phyloP scores from a whole-genome alignment of 345 rosid genomes.

The Viola odorata region DNA sequence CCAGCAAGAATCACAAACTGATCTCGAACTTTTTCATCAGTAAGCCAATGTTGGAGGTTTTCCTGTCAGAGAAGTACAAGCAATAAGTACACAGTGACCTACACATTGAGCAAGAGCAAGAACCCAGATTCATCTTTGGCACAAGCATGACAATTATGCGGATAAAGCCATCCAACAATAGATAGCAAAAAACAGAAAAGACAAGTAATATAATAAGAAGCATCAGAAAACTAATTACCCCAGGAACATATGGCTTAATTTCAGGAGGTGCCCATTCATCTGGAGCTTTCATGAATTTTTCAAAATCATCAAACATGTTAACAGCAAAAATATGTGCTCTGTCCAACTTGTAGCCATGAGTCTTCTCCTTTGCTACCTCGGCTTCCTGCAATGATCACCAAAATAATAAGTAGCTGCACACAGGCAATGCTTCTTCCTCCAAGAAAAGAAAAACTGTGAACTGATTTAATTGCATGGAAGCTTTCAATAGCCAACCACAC shows the following conservation, averaged over 20 bases:
- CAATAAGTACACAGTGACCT: too few species aligned
- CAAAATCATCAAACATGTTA: constrained; percentile 74
- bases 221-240: constrained; percentile 39
- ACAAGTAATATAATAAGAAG: not conserved
- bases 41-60: constrained; percentile 88
- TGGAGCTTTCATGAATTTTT: constrained; percentile 72
- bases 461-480: too few species aligned
- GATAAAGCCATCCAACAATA: not conserved
- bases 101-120: too few species aligned
- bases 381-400: constrained; percentile 59
- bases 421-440: too few species aligned
- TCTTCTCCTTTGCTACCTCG: constrained; percentile 81
- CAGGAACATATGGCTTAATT: constrained; percentile 62
- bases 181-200: constrained; percentile 6
- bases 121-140: too few species aligned
- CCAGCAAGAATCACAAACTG: constrained; percentile 92
- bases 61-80: constrained; percentile 44
- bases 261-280: constrained; percentile 94
- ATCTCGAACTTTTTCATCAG: constrained; percentile 89
- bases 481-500: too few species aligned
- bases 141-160: too few species aligned
- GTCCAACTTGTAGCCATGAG: constrained; percentile 61
- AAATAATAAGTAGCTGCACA: not conserved
- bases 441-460: too few species aligned
- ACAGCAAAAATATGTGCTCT: constrained; percentile 74